Evolutionary conservation across 129 eudicot species (phyloP), one percentile per base, ranked within the genome.

Genomic region (Centrapalus pauciflorus): DNA sequence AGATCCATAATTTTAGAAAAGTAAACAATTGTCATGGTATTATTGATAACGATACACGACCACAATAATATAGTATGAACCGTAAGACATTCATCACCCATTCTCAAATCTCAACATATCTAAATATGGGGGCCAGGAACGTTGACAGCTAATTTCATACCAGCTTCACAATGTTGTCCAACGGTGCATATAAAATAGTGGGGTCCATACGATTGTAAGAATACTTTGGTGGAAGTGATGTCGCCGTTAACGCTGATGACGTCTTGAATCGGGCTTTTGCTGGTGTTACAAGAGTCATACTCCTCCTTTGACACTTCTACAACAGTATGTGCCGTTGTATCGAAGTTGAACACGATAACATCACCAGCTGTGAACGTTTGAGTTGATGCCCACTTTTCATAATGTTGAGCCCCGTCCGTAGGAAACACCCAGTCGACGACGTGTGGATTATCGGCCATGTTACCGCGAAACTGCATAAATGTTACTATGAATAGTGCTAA

Each of bases 361-460:
- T 88, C 96, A 20, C 96, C 91, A 4, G 77, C 84, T 43, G 59
- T 13, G 79, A 88, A 80, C 11, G 76, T 82, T 33, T 77, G 48
- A 7, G 35, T 0, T 0, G 86, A 75, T 12, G 91, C 88, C 91
- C 91, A 88, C 0, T n/a, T n/a, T n/a, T n/a, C n/a, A n/a, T n/a
- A n/a, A n/a, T n/a, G n/a, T n/a, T n/a, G n/a, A n/a, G n/a, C n/a
- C n/a, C n/a, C n/a, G n/a, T n/a, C n/a, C 27, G 81, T 58, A 0
- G 96, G 91, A 6, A 84, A 58, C 3, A 0, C 33, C 96, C 96
- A 88, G 19, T 64, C 86, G 0, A 84, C 88, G 10, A 87, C 95
- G 23, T 48, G 17, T 69, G 74, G 10, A 43, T 55, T 10, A 43
- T 69, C 48, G 43, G 3, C 41, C 23, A 56, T 37, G 56, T 12